A percentile compares a stretch with the other conserved stretches of the same genome.
Evolutionary conservation across 2,329 filamentous ascomycete species (phyloP).

Genomic region (Trichoderma aggressivum): DNA sequence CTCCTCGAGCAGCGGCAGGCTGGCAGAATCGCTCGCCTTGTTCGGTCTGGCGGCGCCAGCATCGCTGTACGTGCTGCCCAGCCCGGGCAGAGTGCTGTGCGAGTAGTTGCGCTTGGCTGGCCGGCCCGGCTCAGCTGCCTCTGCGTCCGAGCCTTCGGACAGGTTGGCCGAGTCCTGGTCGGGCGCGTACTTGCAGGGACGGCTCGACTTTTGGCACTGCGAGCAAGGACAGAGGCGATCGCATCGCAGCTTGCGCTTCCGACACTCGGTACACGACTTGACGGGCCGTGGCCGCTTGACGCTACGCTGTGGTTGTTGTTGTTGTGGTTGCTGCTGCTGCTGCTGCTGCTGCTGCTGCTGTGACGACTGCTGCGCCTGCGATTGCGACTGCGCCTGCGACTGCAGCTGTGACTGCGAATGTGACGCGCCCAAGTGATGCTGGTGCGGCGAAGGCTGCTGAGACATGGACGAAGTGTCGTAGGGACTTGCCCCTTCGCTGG

Average conservation of each 20-base stretch:
- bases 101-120: slow-evolving; percentile 37
- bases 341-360: slow-evolving; percentile 31
- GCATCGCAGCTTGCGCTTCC: slow-evolving; percentile 56
- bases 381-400: too few species aligned
- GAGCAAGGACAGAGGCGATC: slow-evolving; percentile 55
- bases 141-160: slow-evolving; percentile 49
- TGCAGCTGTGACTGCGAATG: slow-evolving; percentile 21
- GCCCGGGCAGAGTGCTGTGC: slow-evolving; percentile 29
- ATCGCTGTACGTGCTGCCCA: slow-evolving; percentile 27
- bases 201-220: slow-evolving; percentile 56
- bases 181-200: slow-evolving; percentile 50
- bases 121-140: slow-evolving; percentile 32
- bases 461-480: slow-evolving; percentile 17
- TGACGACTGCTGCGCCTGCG: slow-evolving; percentile 16
- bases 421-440: slow-evolving; percentile 24
- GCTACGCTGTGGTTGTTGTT: slow-evolving; percentile 39
- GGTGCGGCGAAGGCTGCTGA: slow-evolving; percentile 23
- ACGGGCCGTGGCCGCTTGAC: slow-evolving; percentile 54
- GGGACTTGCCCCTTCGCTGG: slow-evolving; percentile 12
- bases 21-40: slow-evolving; percentile 34
- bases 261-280: slow-evolving; percentile 55
- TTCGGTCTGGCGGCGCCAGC: slow-evolving; percentile 22
- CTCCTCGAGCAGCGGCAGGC: slow-evolving; percentile 43
- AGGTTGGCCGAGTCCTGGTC: slow-evolving; percentile 46
- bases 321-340: slow-evolving; percentile 25